Percentiles rank a stretch among this genome's conserved stretches.
These are phyloP conservation scores for Cladosporium cucumerinum DNA, from an alignment of 2,329 filamentous ascomycete species.

Conservation along the genomic window DNA sequence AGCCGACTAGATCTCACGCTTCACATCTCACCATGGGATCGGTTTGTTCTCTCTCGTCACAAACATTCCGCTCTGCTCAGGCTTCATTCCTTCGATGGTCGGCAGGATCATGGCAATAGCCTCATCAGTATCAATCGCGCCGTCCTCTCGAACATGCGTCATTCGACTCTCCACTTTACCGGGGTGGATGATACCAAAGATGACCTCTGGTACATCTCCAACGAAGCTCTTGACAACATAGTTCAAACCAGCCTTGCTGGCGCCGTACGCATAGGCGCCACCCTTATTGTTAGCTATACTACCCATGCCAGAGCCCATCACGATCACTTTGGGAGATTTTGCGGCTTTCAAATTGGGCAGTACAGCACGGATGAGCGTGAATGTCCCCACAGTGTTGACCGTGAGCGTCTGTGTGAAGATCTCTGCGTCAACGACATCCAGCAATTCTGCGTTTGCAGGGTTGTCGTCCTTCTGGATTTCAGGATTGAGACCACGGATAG, in stretches of 20 bases:
- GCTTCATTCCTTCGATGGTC: constrained; percentile 6
- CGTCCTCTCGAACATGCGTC: constrained; percentile 14
- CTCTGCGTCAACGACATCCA: constrained; percentile 10
- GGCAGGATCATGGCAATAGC: constrained; percentile 15
- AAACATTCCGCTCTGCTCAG: constrained; percentile 13
- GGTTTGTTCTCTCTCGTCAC: constrained; percentile 10
- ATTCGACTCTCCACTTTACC: constrained; percentile 15
- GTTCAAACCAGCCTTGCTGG: constrained; percentile 15
- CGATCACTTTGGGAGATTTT: constrained; percentile 2
- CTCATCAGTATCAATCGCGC: constrained; percentile 11
- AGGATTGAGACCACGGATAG: constrained; percentile 7
- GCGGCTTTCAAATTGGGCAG: constrained; percentile 10
- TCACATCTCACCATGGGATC: constrained; percentile 3
- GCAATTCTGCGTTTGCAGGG: constrained; percentile 9
- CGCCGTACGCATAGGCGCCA: constrained; percentile 13
- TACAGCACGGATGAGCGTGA: constrained; percentile 15
- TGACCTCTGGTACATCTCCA: constrained; percentile 11
- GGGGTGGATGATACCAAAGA: constrained; percentile 13
- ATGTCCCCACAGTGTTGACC: constrained; percentile 7
- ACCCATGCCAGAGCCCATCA: constrained; percentile 15
- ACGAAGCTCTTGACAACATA: constrained; percentile 15
- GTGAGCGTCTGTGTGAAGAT: constrained; percentile 12
- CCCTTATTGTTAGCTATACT: constrained; percentile 15
- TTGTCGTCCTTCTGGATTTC: constrained; percentile 8
- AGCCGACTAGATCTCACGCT: neutral